Conservation (phyloP, 1,139 yeast species). For the Saccharomyces hybrid region DNA sequence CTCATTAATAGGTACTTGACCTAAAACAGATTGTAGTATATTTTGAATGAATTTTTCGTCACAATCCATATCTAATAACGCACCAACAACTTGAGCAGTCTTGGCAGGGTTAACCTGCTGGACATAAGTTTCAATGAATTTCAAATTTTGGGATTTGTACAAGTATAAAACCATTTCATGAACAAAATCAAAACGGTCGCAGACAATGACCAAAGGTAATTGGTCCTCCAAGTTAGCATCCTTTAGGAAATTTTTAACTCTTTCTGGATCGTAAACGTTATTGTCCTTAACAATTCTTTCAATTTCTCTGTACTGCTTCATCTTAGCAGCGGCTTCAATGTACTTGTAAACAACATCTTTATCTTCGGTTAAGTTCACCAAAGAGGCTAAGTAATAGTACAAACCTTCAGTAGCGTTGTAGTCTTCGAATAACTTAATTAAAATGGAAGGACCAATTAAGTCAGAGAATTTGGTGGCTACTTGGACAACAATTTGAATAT, state of each 20-base stretch:
- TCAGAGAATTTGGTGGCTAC: constrained; percentile 96
- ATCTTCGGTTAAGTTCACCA: constrained; percentile 90
- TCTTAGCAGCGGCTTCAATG: constrained; percentile 86
- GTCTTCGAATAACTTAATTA: constrained; percentile 88
- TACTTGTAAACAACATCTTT: constrained; percentile 94
- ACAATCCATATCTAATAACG: constrained; percentile 92
- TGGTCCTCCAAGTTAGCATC: constrained; percentile 93
- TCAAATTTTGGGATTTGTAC: constrained; percentile 91
- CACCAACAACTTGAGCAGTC: constrained; percentile 96
- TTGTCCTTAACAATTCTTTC: constrained; percentile 94
- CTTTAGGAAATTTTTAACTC: constrained; percentile 92
- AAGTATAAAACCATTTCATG: constrained; percentile 89
- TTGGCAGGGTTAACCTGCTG: constrained; percentile 94
- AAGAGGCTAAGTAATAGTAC: constrained; percentile 85
- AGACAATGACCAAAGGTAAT: constrained; percentile 90
- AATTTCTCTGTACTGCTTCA: constrained; percentile 87
- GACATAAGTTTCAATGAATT: constrained; percentile 93
- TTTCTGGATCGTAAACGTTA: constrained; percentile 91
- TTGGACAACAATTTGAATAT: constrained; percentile 88
- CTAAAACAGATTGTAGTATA: constrained; percentile 76
- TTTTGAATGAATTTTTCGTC: constrained; percentile 83
- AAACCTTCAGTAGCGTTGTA: constrained; percentile 88
- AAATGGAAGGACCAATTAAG: constrained; percentile 74
- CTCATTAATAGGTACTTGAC: constrained; percentile 88
- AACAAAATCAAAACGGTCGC: constrained; percentile 86